Conservation (phyloP, 345 rosid species). For the Streptanthus diversifolius region DNA sequence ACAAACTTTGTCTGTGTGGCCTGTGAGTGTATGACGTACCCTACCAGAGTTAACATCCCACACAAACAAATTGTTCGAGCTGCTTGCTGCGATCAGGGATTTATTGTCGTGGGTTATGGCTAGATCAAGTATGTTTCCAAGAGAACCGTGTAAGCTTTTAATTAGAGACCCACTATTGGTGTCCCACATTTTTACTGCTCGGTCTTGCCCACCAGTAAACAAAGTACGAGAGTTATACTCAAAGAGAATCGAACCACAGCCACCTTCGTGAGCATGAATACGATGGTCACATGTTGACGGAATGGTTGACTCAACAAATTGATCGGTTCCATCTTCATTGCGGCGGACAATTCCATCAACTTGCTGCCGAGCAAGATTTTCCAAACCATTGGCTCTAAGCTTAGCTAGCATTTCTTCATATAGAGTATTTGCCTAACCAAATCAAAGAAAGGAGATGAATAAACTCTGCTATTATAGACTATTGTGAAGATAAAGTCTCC, state of each 20-base stretch:
- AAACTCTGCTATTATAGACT: not conserved
- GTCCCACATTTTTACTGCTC: slow-evolving; percentile 88
- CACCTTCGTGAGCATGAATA: slow-evolving; percentile 89
- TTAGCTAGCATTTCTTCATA: slow-evolving; percentile 87
- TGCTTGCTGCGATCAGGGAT: slow-evolving; percentile 88
- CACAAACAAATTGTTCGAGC: slow-evolving; percentile 86
- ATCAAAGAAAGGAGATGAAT: not conserved
- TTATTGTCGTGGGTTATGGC: slow-evolving; percentile 72
- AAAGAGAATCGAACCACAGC: slow-evolving; percentile 78
- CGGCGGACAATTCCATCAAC: slow-evolving; percentile 94
- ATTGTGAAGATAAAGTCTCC: not conserved
- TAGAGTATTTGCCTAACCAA: slow-evolving; percentile 61
- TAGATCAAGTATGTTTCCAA: slow-evolving; percentile 91
- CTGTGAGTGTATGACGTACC: slow-evolving; percentile 79
- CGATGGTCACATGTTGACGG: slow-evolving; percentile 76
- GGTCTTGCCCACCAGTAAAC: slow-evolving; percentile 86
- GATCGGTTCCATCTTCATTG: slow-evolving; percentile 89
- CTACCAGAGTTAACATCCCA: slow-evolving; percentile 88
- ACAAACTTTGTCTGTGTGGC: slow-evolving; percentile 85
- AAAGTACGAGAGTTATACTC: slow-evolving; percentile 73
- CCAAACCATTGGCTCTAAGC: slow-evolving; percentile 85
- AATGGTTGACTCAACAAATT: slow-evolving; percentile 62
- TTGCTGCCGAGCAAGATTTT: slow-evolving; percentile 82
- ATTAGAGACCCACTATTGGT: slow-evolving; percentile 60
- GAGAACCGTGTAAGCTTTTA: slow-evolving; percentile 69